phyloP scores from a whole-genome alignment of 2,329 filamentous ascomycete genomes.

The Xylaria hypoxylon region DNA sequence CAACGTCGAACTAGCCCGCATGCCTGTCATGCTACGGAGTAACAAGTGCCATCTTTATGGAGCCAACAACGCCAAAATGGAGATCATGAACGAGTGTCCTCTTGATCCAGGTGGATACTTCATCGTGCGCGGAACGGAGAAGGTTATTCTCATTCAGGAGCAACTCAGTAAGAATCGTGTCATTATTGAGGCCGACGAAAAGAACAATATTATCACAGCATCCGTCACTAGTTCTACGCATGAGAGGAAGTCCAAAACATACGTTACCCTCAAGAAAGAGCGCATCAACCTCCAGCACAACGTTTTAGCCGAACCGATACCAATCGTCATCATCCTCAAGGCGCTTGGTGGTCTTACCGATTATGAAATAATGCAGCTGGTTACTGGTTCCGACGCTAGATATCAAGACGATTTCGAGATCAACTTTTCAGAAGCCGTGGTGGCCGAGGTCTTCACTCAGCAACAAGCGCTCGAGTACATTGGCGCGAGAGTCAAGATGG shows the following conservation, averaged over 20 bases:
- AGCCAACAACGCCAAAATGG: conserved; percentile 89
- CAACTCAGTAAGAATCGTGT: conserved; percentile 99
- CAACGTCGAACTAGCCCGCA: conserved; percentile 84
- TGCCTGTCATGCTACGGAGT: conserved; percentile 97
- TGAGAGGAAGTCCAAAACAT: conserved; percentile 97
- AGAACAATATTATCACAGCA: conserved; percentile 93
- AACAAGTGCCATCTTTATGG: conserved; percentile 89
- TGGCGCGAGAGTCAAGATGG: conserved; percentile 87
- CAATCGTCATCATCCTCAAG: conserved; percentile 92
- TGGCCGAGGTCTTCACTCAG: conserved; percentile 87
- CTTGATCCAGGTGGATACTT: conserved; percentile 98
- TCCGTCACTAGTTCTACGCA: conserved; percentile 98
- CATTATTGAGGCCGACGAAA: conserved; percentile 92
- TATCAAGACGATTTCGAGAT: conserved; percentile 96
- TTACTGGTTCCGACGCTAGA: conserved; percentile 84
- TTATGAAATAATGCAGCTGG: conserved; percentile 91
- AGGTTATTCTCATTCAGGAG: conserved; percentile 98
- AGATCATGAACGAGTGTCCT: conserved; percentile 91
- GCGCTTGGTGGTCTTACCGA: conserved; percentile 94
- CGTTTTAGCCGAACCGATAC: conserved; percentile 91
- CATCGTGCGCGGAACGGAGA: conserved; percentile 96
- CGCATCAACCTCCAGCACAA: conserved; percentile 92
- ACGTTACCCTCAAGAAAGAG: conserved; percentile 94
- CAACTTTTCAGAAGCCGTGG: conserved; percentile 93
- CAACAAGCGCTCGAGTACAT: conserved; percentile 96